These are phyloP conservation scores for Talaromyces funiculosus DNA, from an alignment of 2,329 filamentous ascomycete genomes.

Conservation along the genomic window DNA sequence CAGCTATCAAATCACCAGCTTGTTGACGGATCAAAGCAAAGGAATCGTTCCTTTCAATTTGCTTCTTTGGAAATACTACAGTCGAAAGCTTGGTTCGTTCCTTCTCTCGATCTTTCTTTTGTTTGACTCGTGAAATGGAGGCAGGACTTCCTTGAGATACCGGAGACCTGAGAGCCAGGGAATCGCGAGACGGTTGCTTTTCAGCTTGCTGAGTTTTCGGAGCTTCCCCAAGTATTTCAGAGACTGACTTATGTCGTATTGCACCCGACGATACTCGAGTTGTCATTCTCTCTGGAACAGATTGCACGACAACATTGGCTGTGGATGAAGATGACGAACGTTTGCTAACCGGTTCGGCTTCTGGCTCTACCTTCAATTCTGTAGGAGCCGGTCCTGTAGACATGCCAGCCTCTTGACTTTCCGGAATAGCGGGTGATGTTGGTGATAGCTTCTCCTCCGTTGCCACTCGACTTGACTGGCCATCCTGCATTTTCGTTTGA, in stretches of 20 bases:
- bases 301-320: slow-evolving; percentile 23
- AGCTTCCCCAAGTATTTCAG: slow-evolving; percentile 62
- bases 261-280: slow-evolving; percentile 66
- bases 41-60: slow-evolving; percentile 43
- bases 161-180: slow-evolving; percentile 18
- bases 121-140: slow-evolving; percentile 37
- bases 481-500: slow-evolving; percentile 18
- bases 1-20: slow-evolving; percentile 46
- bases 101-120: slow-evolving; percentile 54
- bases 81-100: slow-evolving; percentile 61
- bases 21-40: slow-evolving; percentile 34
- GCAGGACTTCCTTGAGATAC: slow-evolving; percentile 23
- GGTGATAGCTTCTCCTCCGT: slow-evolving; percentile 10
- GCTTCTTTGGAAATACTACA: slow-evolving; percentile 71
- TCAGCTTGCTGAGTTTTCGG: slow-evolving; percentile 38
- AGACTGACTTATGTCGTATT: slow-evolving; percentile 66
- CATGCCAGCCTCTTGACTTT: slow-evolving; percentile 4
- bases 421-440: slow-evolving; percentile 15
- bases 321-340: slow-evolving; percentile 14
- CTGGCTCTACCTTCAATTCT: slow-evolving; percentile 2
- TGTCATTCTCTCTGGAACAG: slow-evolving; percentile 54
- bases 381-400: slow-evolving; percentile 1
- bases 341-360: slow-evolving; percentile 21
- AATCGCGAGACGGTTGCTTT: slow-evolving; percentile 22
- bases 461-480: slow-evolving; percentile 11